These are phyloP conservation scores for Euphorbia peplus DNA, from an alignment of 345 rosid genomes.

Conservation along the genomic window DNA sequence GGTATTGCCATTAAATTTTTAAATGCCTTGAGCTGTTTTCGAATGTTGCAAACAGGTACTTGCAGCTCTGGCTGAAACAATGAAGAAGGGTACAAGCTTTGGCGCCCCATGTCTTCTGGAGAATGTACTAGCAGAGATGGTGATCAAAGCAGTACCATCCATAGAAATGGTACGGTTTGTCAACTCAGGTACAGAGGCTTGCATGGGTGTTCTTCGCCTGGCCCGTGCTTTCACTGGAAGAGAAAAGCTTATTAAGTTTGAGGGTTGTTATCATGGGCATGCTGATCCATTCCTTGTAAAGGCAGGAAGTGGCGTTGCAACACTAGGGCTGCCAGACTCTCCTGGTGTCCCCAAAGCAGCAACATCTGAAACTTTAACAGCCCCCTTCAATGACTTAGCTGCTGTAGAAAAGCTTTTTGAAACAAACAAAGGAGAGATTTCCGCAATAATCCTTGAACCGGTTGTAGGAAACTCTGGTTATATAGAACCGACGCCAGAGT, in stretches of 20 bases:
- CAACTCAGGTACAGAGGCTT: conserved; percentile 91
- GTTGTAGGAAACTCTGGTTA: conserved; percentile 92
- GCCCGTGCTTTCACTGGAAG: conserved; percentile 87
- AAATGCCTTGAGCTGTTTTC: not conserved
- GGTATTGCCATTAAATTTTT: not conserved
- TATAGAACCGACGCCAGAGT: conserved; percentile 63
- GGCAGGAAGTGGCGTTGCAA: conserved; percentile 98
- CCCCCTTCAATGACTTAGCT: conserved; percentile 61
- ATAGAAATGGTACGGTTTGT: conserved; percentile 96
- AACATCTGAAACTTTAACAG: conserved; percentile 70
- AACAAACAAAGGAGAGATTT: conserved; percentile 64
- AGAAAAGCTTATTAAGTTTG: conserved; percentile 74
- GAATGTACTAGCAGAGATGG: conserved; percentile 87
- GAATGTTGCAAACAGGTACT: conserved; percentile 55
- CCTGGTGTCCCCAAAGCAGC: conserved; percentile 95
- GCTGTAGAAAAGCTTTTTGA: conserved; percentile 63
- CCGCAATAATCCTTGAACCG: conserved; percentile 83
- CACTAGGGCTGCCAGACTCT: conserved; percentile 86
- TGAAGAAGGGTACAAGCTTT: conserved; percentile 99
- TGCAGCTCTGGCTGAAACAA: conserved; percentile 78
- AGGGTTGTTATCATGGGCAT: conserved; percentile 97
- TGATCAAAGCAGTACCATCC: conserved; percentile 86
- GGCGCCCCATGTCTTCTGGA: conserved; percentile 97
- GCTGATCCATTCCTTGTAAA: conserved; percentile 93
- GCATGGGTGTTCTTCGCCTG: conserved; percentile 91